Evolutionary conservation across 768 basidiomycete species (phyloP), one percentile per base, ranked within the genome.

Genomic region (Roridomyces roridus): DNA sequence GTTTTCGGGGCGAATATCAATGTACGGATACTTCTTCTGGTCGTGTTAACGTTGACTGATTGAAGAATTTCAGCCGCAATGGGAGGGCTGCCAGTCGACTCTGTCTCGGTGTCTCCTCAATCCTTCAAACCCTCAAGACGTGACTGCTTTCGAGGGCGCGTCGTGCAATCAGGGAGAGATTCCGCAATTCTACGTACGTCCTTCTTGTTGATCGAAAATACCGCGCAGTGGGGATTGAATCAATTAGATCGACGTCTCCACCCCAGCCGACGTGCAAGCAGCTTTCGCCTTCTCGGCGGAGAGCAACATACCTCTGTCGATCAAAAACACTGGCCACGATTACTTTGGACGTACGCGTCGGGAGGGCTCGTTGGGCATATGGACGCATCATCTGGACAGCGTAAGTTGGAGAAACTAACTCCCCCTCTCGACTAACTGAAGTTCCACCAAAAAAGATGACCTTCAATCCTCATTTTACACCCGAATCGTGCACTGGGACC

Each of bases 281-380:
- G 68, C 70, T 4, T 68, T 67, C 35, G 26, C n/a, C 9, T 68
- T 70, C 53, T 51, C 68, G 11, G 37, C 47, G 8, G 1, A 21
- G 5, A 70, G 66, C 9, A 35, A 50, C 9, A 59, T 63, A 2
- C 65, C 61, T 7, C 50, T 71, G 2, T 66, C 64, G 1, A 68
- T 71, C 49, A 71, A 71, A 36, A 71, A 71, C 43, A 66, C 68
- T 1, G 70, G 70, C 8, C 70, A 71, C 35, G 70, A 71, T 49
- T 66, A 62, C 50, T 58, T 65, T 36, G 70, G 70, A 11, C 64
- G 68, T 8, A 66, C 69, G 5, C 59, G 42, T 41, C 52, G 52
- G 15, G 59, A 46, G 15, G 51, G 60, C 17, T 67, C 68, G 8
- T 45, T 71, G 11, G 60, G 55, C 3, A 57, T 71, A 17, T 71